phyloP scores from a whole-genome alignment of 192 early-diverging fungal species.

The Backusella luteola region DNA sequence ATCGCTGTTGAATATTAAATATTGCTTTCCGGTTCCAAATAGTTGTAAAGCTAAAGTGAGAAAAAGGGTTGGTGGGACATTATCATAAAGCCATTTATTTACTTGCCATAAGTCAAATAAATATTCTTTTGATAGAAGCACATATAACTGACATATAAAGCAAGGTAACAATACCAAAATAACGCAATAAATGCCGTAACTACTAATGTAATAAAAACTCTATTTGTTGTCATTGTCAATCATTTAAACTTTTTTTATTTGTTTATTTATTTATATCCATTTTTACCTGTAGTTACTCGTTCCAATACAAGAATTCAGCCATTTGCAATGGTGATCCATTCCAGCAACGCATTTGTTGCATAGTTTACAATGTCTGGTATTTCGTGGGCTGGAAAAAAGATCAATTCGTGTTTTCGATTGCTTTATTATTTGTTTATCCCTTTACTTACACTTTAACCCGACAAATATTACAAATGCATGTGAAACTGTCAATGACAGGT shows the following conservation, averaged over 20 bases:
- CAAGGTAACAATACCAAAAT: conserved; percentile 24
- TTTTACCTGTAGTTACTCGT: conserved; percentile 33
- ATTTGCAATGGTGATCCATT: conserved; percentile 43
- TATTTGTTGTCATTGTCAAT: neutral
- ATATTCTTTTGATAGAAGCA: conserved; percentile 11
- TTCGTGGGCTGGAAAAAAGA: conserved; percentile 8
- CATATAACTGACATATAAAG: conserved; percentile 8
- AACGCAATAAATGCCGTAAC: conserved; percentile 10
- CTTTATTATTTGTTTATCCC: neutral
- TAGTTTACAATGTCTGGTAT: conserved; percentile 37
- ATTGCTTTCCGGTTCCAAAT: neutral
- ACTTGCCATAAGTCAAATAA: conserved; percentile 22
- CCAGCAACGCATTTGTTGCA: conserved; percentile 42
- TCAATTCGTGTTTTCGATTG: neutral
- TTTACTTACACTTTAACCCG: conserved; percentile 40
- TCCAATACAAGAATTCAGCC: conserved; percentile 40
- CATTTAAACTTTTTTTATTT: neutral
- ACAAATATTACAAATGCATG: conserved; percentile 36
- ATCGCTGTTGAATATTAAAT: neutral
- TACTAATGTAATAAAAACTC: conserved; percentile 27
- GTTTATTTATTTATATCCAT: too few relatives aligned
- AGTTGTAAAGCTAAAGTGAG: neutral
- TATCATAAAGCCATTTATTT: neutral
- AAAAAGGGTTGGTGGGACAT: neutral
- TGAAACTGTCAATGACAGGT: conserved; percentile 35